Base-by-base conservation (phyloP, 176 grass and related monocot species). In the Oryza longistaminata region DNA sequence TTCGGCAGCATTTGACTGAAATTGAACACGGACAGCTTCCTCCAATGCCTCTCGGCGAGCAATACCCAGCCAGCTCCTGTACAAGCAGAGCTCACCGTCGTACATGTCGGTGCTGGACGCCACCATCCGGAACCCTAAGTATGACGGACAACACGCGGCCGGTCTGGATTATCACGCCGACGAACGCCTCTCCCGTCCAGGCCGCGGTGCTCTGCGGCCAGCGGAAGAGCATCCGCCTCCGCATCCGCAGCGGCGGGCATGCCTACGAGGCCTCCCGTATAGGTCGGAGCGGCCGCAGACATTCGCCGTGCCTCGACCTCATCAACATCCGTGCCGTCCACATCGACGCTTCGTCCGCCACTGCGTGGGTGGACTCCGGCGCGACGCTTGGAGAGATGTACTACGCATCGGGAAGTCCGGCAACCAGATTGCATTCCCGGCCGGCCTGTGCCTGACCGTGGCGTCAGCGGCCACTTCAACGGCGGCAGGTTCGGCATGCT, bases 211-310 rank as follows among this genome's bases (percentile, higher is more conserved):
- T 60, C 37, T 94, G 91, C 48, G 76, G 89, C 85, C 78, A 74
- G 37, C 69, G 21, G 44, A 21, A 76, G 7, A 70, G 55, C 34
- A 13, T 94, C 29, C 78, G 64, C 50, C 5, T 97, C 60, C 87
- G 89, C 66, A 85, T 92, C 21, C 77, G 94, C 79, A 97, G 91
- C 60, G 89, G 89, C 7, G 89, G 94, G 2, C 91, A 96, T 67
- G 94, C 89, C 82, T 96, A 91, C 64, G 90, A 95, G 80, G 93
- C 60, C 87, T 97, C 9, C 94, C 91, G 1, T 90, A 79, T 76
- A 64, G 91, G 0, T 88, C 91, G 1, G 76, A 40, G 49, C 45
- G 72, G 7, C 21, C 74, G 7, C 73, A 89, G 68, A 11, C 2
- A 74, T 94, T 94, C 82, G 75, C 86, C 2, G 68, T 93, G 35